These are phyloP conservation scores for Cicer arietinum DNA, from an alignment of 306 rosid genomes.

Conservation along the genomic window DNA sequence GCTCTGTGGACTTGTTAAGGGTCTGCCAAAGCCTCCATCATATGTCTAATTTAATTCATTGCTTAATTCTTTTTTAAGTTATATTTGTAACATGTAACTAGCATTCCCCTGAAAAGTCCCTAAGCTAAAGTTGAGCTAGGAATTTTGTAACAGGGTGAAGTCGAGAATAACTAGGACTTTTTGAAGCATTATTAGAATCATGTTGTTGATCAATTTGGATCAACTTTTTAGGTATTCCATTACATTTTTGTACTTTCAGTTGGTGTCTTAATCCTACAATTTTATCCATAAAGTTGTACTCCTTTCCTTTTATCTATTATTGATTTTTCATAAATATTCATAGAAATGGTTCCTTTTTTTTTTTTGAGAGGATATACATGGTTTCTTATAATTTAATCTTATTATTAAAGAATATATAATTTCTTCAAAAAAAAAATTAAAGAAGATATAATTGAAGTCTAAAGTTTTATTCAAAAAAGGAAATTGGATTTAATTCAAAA, in stretches of 20 bases:
- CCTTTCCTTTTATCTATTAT: conserved; percentile 2
- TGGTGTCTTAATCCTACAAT: neutral
- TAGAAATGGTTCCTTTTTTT: neutral
- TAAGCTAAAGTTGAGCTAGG: neutral
- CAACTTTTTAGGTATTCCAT: neutral
- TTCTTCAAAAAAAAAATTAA: too few relatives aligned
- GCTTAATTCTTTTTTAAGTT: neutral
- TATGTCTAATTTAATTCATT: conserved; percentile 18
- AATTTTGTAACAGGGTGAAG: conserved; percentile 13
- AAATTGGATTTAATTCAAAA: too few relatives aligned
- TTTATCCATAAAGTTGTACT: neutral
- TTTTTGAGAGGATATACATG: neutral
- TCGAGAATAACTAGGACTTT: neutral
- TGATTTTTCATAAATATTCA: conserved; percentile 3
- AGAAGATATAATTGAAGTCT: too few relatives aligned
- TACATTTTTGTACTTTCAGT: neutral
- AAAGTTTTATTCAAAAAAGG: too few relatives aligned
- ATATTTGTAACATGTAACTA: neutral
- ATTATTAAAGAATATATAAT: too few relatives aligned
- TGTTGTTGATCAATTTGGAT: conserved; percentile 3
- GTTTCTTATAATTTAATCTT: neutral
- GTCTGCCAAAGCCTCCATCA: conserved; percentile 56
- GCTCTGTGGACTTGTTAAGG: conserved; percentile 56
- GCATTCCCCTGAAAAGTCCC: conserved; percentile 3
- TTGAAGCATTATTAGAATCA: neutral